Conservation (phyloP, 805 yeast genomes). For the Kuraishia ogatae region DNA sequence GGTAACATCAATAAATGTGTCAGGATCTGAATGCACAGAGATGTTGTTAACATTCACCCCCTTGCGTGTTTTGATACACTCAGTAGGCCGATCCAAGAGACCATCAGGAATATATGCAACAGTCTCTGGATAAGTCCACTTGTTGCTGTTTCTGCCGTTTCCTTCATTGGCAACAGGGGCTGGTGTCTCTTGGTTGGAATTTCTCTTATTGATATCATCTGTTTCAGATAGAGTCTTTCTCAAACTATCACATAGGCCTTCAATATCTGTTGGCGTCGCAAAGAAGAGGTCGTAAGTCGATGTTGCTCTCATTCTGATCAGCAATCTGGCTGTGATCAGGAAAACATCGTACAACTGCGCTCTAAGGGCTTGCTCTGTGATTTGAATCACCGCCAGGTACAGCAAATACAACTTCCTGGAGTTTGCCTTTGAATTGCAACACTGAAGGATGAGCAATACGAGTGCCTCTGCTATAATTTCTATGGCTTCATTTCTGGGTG, state of each 20-base stretch:
- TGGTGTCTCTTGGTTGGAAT: background rate
- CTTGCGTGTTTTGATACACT: background rate
- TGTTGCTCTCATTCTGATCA: constrained; percentile 47
- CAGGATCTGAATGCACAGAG: background rate
- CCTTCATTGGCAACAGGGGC: background rate
- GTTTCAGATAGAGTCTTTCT: constrained; percentile 23
- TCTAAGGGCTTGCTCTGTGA: constrained; percentile 27
- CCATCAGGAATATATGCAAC: constrained; percentile 37
- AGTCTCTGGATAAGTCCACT: constrained; percentile 59
- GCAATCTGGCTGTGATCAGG: constrained; percentile 39
- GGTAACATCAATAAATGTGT: constrained; percentile 29
- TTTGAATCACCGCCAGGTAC: constrained; percentile 23
- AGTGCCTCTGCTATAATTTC: background rate
- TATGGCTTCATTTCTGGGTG: background rate
- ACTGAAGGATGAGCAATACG: background rate
- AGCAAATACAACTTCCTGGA: background rate
- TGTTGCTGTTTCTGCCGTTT: constrained; percentile 28
- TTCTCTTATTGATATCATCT: background rate
- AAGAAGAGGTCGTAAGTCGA: constrained; percentile 36
- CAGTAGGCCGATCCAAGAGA: constrained; percentile 31
- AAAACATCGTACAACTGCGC: constrained; percentile 27
- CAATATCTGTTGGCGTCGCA: constrained; percentile 49
- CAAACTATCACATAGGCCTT: constrained; percentile 54
- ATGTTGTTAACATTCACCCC: background rate
- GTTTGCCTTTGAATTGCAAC: background rate